Evolutionary conservation across 2,329 filamentous ascomycete species (phyloP).

Genomic region (Fusarium praegraminearum): DNA sequence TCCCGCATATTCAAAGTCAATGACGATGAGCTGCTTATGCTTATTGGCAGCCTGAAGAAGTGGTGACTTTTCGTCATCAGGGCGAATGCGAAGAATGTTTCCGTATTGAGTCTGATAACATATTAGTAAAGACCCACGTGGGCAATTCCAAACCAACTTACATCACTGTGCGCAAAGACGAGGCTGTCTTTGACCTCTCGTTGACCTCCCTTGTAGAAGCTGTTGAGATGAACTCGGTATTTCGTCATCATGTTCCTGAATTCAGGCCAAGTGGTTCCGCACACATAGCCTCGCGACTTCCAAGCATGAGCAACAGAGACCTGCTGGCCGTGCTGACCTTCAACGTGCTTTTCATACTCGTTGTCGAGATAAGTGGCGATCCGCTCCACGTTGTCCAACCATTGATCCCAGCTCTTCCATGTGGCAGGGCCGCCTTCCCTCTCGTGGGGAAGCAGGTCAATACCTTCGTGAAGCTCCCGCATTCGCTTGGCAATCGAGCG

Average conservation of each 20-base stretch:
- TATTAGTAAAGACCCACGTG: conserved; percentile 17
- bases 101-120: conserved; percentile 88
- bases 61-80: conserved; percentile 81
- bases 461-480: conserved; percentile 93
- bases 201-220: conserved; percentile 73
- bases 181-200: conserved; percentile 77
- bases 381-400: conserved; percentile 76
- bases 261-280: conserved; percentile 82
- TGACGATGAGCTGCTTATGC: conserved; percentile 96
- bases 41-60: conserved; percentile 89
- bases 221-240: conserved; percentile 80
- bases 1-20: conserved; percentile 97
- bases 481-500: conserved; percentile 97
- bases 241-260: conserved; percentile 81
- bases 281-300: conserved; percentile 80
- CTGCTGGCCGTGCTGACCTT: conserved; percentile 30
- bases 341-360: conserved; percentile 64
- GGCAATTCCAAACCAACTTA: conserved; percentile 58
- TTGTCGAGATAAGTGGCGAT: conserved; percentile 68
- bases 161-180: conserved; percentile 98
- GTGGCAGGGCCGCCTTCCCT: conserved; percentile 82
- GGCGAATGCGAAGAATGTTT: conserved; percentile 84
- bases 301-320: conserved; percentile 61
- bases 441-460: conserved; percentile 86
- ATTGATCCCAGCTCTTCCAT: conserved; percentile 95